Percentiles rank a stretch among this genome's conserved stretches.
phyloP scores from a whole-genome alignment of 768 basidiomycete species.

The Lepiota brunneoincarnata region DNA sequence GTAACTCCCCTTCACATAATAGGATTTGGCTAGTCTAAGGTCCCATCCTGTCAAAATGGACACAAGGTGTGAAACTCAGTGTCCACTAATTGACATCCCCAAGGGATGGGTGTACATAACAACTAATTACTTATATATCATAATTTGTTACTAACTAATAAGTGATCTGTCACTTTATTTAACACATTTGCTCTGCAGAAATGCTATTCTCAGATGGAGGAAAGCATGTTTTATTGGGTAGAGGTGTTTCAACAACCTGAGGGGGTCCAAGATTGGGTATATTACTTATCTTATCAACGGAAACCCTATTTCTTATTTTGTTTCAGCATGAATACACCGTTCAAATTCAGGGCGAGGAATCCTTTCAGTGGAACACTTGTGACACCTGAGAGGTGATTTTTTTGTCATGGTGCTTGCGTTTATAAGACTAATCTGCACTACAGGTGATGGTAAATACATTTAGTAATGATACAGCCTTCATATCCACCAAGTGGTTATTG shows the following conservation, averaged over 20 bases:
- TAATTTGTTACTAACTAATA: no score
- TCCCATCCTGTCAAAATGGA: no score
- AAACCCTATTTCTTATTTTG: not conserved
- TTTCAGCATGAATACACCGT: conserved; percentile 19
- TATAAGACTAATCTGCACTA: not conserved
- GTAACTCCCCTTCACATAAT: no score
- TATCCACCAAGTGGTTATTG: conserved; percentile 26
- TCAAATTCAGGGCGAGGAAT: conserved; percentile 9
- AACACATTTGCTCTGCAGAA: conserved; percentile 27
- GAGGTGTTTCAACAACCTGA: conserved; percentile 22
- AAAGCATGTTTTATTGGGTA: conserved; percentile 25
- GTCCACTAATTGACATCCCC: no score
- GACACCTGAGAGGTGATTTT: conserved; percentile 21
- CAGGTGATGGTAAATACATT: conserved; percentile 24
- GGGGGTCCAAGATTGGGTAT: conserved; percentile 25
- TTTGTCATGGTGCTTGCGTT: no score
- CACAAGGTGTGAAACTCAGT: no score
- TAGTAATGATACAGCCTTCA: conserved; percentile 25
- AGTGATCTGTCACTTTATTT: no score
- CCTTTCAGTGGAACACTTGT: conserved; percentile 18
- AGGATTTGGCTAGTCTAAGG: no score
- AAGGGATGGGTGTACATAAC: no score
- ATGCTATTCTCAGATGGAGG: conserved; percentile 27
- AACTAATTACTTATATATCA: no score
- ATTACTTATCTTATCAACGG: conserved; percentile 2